Evolutionary conservation across 306 rosid genomes (phyloP), one percentile per base, ranked within the genome.

Genomic region (Sicyos baderoa): DNA sequence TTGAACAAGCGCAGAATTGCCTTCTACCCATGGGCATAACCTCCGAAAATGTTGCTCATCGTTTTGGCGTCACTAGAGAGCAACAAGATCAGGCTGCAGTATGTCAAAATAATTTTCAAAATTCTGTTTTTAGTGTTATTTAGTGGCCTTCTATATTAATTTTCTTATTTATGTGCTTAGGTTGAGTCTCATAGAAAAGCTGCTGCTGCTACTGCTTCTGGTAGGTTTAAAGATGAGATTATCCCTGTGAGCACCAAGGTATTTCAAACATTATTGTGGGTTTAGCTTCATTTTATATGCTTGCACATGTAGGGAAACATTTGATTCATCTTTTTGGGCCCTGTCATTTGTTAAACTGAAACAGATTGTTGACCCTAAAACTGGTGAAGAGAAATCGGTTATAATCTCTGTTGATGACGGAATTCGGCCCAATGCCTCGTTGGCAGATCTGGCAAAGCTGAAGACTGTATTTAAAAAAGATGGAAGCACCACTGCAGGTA

Each of bases 61-160:
- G 90, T 68, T 93, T 93, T 81, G 90, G 97, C 29, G 94, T 93
- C 67, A 68, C 98, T 35, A 86, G 97, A 80, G 74, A 81, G 81
- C 90, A 88, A 73, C 98, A 93, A 77, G 98, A 93, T 84, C 88
- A 85, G 83, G 98, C 98, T 76, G 97, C 97, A 9, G 96, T 93
- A 77, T 81, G 98, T 84, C 78, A 63, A 47, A 40, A 80, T 74
- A 67, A 67, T 75, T 72, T 60, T 78, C n/a, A 72, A 32, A 21
- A 37, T 60, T 61, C 6, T 19, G 22, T 35, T 32, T 54, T 35
- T 61, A 8, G 47, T 22, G n/a, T 27, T 68, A 23, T 59, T 13
- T 44, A 47, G 14, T 54, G 61, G 42, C 54, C 12, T 15, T 48
- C 44, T 9, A 15, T 7, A 62, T 25, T 77, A 71, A 77, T 59